phyloP scores from a whole-genome alignment of 495 filamentous ascomycete species.

The Aspergillus taichungensis region DNA sequence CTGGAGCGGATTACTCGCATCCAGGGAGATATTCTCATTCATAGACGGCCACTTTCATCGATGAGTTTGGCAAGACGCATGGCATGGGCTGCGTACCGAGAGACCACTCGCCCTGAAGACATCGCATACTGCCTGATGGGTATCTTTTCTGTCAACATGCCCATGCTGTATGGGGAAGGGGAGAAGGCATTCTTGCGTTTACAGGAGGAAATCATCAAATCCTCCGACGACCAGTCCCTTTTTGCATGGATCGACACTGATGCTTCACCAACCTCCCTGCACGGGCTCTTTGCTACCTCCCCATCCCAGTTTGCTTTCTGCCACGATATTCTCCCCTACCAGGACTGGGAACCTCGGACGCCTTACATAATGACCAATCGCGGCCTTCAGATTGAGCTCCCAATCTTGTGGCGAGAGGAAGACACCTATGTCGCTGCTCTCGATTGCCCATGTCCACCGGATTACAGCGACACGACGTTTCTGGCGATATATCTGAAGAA shows the following conservation, averaged over 20 bases:
- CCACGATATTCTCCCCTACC: neutral
- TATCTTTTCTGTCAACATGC: slow-evolving; percentile 20
- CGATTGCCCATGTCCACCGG: neutral
- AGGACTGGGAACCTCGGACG: neutral
- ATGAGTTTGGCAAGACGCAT: slow-evolving; percentile 13
- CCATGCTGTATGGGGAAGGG: slow-evolving; percentile 20
- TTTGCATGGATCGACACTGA: slow-evolving; percentile 8
- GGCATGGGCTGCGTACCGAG: slow-evolving; percentile 15
- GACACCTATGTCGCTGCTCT: neutral
- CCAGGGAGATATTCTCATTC: neutral
- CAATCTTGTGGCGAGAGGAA: neutral
- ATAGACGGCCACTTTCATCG: neutral
- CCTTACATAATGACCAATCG: neutral
- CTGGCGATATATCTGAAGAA: neutral
- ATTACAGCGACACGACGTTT: neutral
- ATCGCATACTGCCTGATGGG: slow-evolving; percentile 20
- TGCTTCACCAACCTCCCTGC: neutral
- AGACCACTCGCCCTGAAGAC: slow-evolving; percentile 16
- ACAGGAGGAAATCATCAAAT: slow-evolving; percentile 17
- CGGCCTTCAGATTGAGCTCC: neutral
- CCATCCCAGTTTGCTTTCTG: neutral
- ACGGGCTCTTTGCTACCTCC: neutral
- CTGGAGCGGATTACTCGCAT: slow-evolving; percentile 1
- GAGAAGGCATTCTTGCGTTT: slow-evolving; percentile 14
- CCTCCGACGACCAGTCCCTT: slow-evolving; percentile 13